Conservation (phyloP, 202 grass and related monocot species). For the Eragrostis tef region DNA sequence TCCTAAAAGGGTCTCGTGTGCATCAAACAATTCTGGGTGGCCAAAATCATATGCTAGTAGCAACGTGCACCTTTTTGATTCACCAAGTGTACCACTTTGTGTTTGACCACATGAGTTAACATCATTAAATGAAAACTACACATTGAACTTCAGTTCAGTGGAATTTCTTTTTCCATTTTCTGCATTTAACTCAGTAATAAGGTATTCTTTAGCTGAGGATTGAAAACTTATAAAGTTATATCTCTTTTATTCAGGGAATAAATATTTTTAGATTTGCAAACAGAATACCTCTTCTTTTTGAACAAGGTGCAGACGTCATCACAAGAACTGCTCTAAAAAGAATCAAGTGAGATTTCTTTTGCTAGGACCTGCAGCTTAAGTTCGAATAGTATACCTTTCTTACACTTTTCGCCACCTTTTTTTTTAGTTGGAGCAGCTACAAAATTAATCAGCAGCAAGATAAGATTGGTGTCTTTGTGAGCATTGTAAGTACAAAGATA, state of each 20-base stretch:
- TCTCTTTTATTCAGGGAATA: slow-evolving; percentile 63
- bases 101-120: neutral
- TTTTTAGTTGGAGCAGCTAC: slow-evolving; percentile 82
- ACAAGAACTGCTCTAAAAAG: slow-evolving; percentile 94
- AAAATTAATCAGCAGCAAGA: slow-evolving; percentile 94
- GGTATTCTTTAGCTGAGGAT: slow-evolving; percentile 33
- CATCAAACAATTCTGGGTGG: neutral
- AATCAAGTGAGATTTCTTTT: slow-evolving; percentile 67
- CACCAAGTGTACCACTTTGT: neutral
- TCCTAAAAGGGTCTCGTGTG: neutral
- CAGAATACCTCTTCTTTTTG: slow-evolving; percentile 90
- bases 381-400: slow-evolving; percentile 12
- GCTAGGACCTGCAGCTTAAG: neutral
- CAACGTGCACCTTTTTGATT: neutral
- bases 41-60: neutral
- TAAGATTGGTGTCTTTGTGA: slow-evolving; percentile 95
- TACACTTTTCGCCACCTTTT: slow-evolving; percentile 28
- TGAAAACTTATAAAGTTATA: slow-evolving; percentile 15
- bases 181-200: slow-evolving; percentile 34
- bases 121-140: slow-evolving; percentile 33
- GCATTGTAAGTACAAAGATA: slow-evolving; percentile 98
- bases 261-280: slow-evolving; percentile 99
- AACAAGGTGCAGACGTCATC: slow-evolving; percentile 96
- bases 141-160: neutral
- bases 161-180: slow-evolving; percentile 13